Conservation (phyloP, 164 flowering plant species). For the Magnolia kwangsiensis region DNA sequence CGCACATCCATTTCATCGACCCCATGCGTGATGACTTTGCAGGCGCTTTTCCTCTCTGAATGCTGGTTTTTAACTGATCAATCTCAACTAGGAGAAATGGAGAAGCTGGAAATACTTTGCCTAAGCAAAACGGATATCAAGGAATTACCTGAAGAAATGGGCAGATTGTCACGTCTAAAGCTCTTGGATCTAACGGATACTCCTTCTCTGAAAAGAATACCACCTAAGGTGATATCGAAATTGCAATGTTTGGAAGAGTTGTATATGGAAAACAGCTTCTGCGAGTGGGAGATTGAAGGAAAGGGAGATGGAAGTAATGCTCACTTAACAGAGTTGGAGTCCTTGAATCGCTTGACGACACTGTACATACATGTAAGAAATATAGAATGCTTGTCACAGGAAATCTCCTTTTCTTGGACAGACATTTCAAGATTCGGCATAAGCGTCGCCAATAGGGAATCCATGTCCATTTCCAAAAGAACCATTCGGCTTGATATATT, state of each 20-base stretch:
- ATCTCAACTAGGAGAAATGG: too few species aligned
- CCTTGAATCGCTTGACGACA: neutral
- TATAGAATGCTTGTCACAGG: too few species aligned
- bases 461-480: slow-evolving; percentile 15
- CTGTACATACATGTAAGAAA: neutral
- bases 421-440: too few species aligned
- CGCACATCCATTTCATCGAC: neutral
- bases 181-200: neutral
- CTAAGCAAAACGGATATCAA: too few species aligned
- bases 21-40: slow-evolving; percentile 9
- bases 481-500: neutral
- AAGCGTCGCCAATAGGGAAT: neutral
- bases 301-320: neutral
- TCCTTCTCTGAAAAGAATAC: neutral
- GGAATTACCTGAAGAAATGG: too few species aligned
- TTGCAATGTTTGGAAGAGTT: slow-evolving; percentile 5
- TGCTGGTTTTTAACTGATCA: neutral
- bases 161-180: too few species aligned
- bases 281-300: slow-evolving; percentile 1
- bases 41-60: slow-evolving; percentile 3
- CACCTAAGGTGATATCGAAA: slow-evolving; percentile 2
- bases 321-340: slow-evolving; percentile 1
- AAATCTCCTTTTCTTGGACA: too few species aligned
- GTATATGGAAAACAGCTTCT: neutral
- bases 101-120: too few species aligned